Conservation (phyloP, 2,329 filamentous ascomycete genomes). For the Rutstroemia sp. region DNA sequence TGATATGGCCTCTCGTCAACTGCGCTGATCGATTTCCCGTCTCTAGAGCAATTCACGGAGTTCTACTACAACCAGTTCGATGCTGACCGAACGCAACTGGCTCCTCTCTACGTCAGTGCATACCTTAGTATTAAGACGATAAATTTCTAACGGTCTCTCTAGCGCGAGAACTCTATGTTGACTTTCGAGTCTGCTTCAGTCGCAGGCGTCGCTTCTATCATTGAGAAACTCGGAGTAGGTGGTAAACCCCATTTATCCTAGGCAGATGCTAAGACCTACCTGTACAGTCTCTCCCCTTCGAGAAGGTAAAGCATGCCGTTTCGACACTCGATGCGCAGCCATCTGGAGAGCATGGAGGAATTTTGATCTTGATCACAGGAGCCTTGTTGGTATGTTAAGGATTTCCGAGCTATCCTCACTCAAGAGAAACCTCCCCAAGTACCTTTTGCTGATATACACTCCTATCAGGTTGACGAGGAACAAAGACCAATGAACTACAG, state of each 20-base stretch:
- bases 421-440: slow-evolving; percentile 3
- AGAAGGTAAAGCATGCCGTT: slow-evolving; percentile 72
- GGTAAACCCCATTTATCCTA: background rate
- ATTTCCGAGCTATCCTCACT: background rate
- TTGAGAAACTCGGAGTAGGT: slow-evolving; percentile 73
- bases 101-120: slow-evolving; percentile 68
- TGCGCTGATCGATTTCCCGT: slow-evolving; percentile 19
- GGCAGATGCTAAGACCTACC: slow-evolving; percentile 9
- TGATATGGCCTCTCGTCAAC: background rate
- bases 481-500: slow-evolving; percentile 84
- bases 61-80: slow-evolving; percentile 94
- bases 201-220: slow-evolving; percentile 58
- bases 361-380: slow-evolving; percentile 85
- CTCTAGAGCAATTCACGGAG: slow-evolving; percentile 72
- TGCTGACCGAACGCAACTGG: slow-evolving; percentile 55
- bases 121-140: slow-evolving; percentile 10
- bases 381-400: slow-evolving; percentile 61
- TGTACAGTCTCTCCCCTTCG: slow-evolving; percentile 65
- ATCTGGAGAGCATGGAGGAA: slow-evolving; percentile 55
- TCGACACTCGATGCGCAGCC: slow-evolving; percentile 80
- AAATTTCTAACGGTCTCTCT: slow-evolving; percentile 19
- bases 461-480: slow-evolving; percentile 72
- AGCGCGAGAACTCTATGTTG: slow-evolving; percentile 84
- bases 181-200: slow-evolving; percentile 74
- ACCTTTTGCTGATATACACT: background rate